Evolutionary conservation across 202 grass and related monocot species (phyloP).

Genomic region (Brachypodium distachyon): DNA sequence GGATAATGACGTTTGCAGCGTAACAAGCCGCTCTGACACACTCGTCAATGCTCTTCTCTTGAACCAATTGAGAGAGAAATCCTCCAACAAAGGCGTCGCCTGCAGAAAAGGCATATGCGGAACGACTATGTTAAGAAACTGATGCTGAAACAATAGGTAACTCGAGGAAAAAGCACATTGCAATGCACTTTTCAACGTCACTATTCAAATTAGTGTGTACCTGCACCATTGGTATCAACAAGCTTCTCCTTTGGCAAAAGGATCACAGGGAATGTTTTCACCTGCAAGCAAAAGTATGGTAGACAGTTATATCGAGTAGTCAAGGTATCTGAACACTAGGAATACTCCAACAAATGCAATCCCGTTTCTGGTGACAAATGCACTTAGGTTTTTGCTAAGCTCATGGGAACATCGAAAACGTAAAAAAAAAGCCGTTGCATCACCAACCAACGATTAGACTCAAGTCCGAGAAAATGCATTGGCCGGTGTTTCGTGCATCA

Average conservation of each 20-base stretch:
- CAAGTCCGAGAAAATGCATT: not conserved
- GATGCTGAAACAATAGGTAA: too few relatives aligned
- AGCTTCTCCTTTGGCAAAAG: constrained; percentile 77
- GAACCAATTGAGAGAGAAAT: constrained; percentile 64
- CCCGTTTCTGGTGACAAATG: not conserved
- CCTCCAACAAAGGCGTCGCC: constrained; percentile 84
- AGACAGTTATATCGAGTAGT: not conserved
- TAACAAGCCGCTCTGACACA: constrained; percentile 65
- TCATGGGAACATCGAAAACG: not conserved
- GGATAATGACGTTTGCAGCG: constrained; percentile 67
- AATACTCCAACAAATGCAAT: not conserved
- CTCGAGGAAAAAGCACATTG: too few relatives aligned
- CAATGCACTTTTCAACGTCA: not conserved
- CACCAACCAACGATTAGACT: not conserved
- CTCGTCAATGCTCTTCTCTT: constrained; percentile 60
- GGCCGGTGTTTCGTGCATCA: not conserved
- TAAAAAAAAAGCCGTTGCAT: not conserved
- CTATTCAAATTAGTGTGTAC: constrained; percentile 15
- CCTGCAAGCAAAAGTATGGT: constrained; percentile 13
- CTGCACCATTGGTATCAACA: constrained; percentile 79
- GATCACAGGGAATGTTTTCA: constrained; percentile 61
- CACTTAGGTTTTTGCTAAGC: not conserved
- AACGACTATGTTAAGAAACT: too few relatives aligned
- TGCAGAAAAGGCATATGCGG: too few relatives aligned
- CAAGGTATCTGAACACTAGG: not conserved